phyloP scores from a whole-genome alignment of 345 rosid genomes.

The Sonneratia alba region DNA sequence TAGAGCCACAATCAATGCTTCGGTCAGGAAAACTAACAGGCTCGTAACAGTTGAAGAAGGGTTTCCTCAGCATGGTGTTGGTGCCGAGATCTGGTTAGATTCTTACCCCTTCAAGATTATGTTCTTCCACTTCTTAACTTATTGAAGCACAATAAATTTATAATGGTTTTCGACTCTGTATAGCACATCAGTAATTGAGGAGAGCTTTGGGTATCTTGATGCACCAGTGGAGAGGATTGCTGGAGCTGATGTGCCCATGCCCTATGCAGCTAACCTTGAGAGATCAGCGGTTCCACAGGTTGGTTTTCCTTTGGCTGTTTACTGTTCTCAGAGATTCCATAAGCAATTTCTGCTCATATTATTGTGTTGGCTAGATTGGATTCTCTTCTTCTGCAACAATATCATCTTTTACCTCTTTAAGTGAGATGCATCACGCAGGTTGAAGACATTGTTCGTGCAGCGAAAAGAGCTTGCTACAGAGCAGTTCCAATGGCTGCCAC shows the following conservation, averaged over 20 bases:
- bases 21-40: constrained; percentile 97
- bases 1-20: constrained; percentile 73
- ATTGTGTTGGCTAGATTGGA: neutral
- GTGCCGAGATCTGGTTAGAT: constrained; percentile 81
- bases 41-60: constrained; percentile 96
- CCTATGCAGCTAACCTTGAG: constrained; percentile 92
- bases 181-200: constrained; percentile 81
- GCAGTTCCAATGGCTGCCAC: constrained; percentile 23
- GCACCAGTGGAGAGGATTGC: constrained; percentile 86
- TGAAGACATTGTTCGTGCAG: constrained; percentile 71
- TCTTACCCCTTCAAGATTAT: constrained; percentile 4
- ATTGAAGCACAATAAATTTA: neutral
- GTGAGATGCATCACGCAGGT: constrained; percentile 27
- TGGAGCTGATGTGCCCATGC: constrained; percentile 98
- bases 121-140: neutral
- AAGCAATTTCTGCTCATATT: neutral
- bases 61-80: constrained; percentile 93
- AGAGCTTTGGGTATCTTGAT: constrained; percentile 84
- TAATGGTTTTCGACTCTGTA: neutral
- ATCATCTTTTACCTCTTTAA: neutral
- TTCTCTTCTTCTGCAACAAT: no score
- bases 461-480: constrained; percentile 72
- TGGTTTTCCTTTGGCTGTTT: neutral
- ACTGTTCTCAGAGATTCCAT: constrained; percentile 1
- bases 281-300: constrained; percentile 97